Base-by-base conservation (phyloP, 148 eudicot genomes). In the Rhododendron molle region DNA sequence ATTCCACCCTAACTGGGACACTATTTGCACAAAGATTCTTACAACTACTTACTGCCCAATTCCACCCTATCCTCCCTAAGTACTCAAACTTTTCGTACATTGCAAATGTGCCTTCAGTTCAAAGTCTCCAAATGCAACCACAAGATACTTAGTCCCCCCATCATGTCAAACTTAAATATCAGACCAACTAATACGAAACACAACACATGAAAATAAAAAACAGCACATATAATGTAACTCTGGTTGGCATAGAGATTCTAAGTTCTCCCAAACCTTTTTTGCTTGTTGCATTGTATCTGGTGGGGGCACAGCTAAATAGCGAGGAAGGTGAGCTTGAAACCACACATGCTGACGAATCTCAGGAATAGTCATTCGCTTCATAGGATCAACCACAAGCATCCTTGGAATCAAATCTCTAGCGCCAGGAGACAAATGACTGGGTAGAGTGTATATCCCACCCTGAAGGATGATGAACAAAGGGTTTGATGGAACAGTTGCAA, bases 361-460 rank as follows among this genome's bases (percentile, higher is more conserved):
- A 56, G 98, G 96, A 89, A 95, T 97, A 76, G 98, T 94, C 88
- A 97, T 92, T 32, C 99, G 91, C 87, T 95, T 97, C 96, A 92
- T 93, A 43, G 99, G 98, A 83, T 97, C 98, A 85, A 95, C 98
- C 65, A 95, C 94, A 88, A 97, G 99, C 98, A 97, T 91, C 91
- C 97, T 93, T 79, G 99, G 98, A 83, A 96, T 96, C 89, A 96
- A 90, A 90, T 95, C 98, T 84, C 98, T 92, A 40, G 99, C 98
- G 81, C 96, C 92, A 60, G 95, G 88, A 60, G 99, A 96, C 81
- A 96, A 90, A 87, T 97, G 99, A 84, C 98, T 95, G 21, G 98
- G 99, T 84, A 97, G 99, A 49, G 99, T 95, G 87, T 97, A 97
- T 89, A 97, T 93, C 69, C 99, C 99, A 91, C 98, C 95, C 99